Percentiles rank a stretch among this genome's conserved stretches.
These are phyloP conservation scores for Hamamelis virginiana DNA, from an alignment of 164 flowering plant species.

Conservation along the genomic window DNA sequence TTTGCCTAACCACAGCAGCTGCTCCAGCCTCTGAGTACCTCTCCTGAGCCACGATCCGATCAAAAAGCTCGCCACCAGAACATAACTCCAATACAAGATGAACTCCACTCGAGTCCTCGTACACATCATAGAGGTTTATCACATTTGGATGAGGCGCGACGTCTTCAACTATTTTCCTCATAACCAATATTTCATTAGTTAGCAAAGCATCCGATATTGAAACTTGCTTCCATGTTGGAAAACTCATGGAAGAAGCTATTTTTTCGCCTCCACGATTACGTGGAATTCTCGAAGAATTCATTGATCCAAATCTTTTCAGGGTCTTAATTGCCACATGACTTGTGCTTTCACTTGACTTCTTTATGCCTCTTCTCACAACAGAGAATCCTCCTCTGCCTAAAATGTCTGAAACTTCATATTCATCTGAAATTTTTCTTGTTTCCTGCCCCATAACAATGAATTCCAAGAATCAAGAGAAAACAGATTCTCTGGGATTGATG, in stretches of 20 bases:
- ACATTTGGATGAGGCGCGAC: slow-evolving; percentile 74
- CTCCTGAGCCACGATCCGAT: slow-evolving; percentile 60
- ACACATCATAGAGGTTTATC: slow-evolving; percentile 66
- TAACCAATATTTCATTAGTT: slow-evolving; percentile 72
- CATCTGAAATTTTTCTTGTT: slow-evolving; percentile 46
- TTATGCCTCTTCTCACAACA: slow-evolving; percentile 54
- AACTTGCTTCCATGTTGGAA: slow-evolving; percentile 42
- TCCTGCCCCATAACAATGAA: slow-evolving; percentile 44
- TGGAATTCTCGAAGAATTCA: slow-evolving; percentile 17
- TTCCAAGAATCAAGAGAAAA: neutral
- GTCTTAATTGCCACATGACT: slow-evolving; percentile 68
- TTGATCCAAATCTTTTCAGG: slow-evolving; percentile 41
- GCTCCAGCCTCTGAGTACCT: slow-evolving; percentile 58
- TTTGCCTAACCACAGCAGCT: slow-evolving; percentile 60
- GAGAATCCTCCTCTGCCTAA: slow-evolving; percentile 79
- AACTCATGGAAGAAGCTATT: slow-evolving; percentile 15
- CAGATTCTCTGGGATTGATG: neutral
- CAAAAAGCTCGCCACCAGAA: slow-evolving; percentile 80
- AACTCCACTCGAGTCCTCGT: slow-evolving; percentile 57
- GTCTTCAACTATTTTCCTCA: slow-evolving; percentile 66
- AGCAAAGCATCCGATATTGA: slow-evolving; percentile 62
- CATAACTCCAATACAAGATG: slow-evolving; percentile 75
- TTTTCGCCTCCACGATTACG: slow-evolving; percentile 11
- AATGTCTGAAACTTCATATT: slow-evolving; percentile 51
- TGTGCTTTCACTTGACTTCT: slow-evolving; percentile 24